These are phyloP conservation scores for Venustampulla echinocandica DNA, from an alignment of 495 filamentous ascomycete species.

Conservation along the genomic window DNA sequence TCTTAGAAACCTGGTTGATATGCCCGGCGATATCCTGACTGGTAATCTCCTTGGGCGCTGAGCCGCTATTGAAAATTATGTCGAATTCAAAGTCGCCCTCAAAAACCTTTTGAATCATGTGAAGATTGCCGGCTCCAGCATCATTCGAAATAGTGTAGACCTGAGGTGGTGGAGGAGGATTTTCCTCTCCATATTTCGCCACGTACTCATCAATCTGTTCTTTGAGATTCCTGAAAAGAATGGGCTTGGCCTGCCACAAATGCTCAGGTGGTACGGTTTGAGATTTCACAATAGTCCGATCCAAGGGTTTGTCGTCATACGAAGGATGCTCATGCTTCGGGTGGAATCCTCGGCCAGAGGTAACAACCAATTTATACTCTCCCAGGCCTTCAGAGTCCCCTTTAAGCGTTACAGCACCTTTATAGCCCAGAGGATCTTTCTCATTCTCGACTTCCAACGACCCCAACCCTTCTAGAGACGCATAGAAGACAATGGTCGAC, in stretches of 20 bases:
- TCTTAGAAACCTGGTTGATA: constrained; percentile 53
- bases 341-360: constrained; percentile 56
- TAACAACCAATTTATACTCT: constrained; percentile 76
- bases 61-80: constrained; percentile 78
- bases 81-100: constrained; percentile 91
- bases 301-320: constrained; percentile 64
- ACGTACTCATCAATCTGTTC: constrained; percentile 60
- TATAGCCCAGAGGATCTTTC: constrained; percentile 49
- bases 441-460: constrained; percentile 50
- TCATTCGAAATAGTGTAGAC: constrained; percentile 68
- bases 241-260: constrained; percentile 81
- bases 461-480: constrained; percentile 69
- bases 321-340: constrained; percentile 49
- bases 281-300: constrained; percentile 66
- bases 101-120: constrained; percentile 89
- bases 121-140: constrained; percentile 68
- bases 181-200: constrained; percentile 58
- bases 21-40: constrained; percentile 61
- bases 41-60: constrained; percentile 46
- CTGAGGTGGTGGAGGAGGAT: constrained; percentile 74
- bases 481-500: constrained; percentile 72
- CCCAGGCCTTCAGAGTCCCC: constrained; percentile 70
- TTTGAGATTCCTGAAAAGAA: constrained; percentile 73
- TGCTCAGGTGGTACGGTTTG: constrained; percentile 55
- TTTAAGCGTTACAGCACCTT: constrained; percentile 63